Evolutionary conservation across 345 rosid genomes (phyloP), one percentile per base, ranked within the genome.

Genomic region (Rhodomyrtus tomentosa): DNA sequence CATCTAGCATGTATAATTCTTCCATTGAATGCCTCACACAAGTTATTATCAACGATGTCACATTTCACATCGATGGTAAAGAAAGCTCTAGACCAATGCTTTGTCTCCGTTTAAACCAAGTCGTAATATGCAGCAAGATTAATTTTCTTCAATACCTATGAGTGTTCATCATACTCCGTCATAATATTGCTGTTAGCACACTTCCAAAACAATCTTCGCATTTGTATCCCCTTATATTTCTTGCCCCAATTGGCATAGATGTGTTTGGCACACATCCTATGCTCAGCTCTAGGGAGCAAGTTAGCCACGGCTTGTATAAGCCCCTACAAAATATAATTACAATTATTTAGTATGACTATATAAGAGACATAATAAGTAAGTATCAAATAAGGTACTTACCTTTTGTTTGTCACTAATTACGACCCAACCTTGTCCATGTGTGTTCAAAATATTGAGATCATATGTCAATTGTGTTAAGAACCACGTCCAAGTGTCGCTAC

Each of bases 201-300:
- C 14, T 56, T 0, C 21, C 10, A 59, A 56, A 56, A n/a, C 10
- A 56, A 13, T 56, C 4, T 56, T 55, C 25, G 3, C 62, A 25
- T 55, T 4, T 55, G 1, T 55, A 55, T 25, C 6, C 29, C 7
- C 6, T 10, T 25, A 55, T 25, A 2, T 6, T 55, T 55, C 0
- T 55, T 25, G 15, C 15, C 3, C 14, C 1, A 55, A 55, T 55
- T 11, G 2, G 3, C 29, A 25, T 25, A 25, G 6, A 55, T 25
- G 6, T 55, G 29, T 55, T 1, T 25, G 24, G 3, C 29, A 55
- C 1, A 55, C 3, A 25, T 4, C 27, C 6, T 55, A 25, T 25
- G 6, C 29, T 55, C 13, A 25, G 7, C 0, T 1, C 15, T 5
- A 10, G 2, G 29, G 0, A 24, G 4, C 29, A 25, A 25, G 2